phyloP scores from a whole-genome alignment of 2,329 filamentous ascomycete species.

The Stachybotrys elegans region DNA sequence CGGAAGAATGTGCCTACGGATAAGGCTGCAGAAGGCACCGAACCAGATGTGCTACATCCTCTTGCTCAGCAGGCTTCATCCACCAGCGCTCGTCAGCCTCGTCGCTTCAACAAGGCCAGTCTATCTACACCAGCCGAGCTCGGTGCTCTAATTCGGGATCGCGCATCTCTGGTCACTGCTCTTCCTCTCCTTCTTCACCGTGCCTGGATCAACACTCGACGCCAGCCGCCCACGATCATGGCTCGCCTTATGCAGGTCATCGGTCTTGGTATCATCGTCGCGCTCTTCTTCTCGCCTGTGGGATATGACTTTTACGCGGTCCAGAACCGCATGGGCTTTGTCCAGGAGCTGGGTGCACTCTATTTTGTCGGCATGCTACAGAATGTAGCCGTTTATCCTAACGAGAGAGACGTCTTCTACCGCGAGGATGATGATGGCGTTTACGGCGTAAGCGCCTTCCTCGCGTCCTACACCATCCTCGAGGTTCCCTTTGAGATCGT shows the following conservation, averaged over 20 bases:
- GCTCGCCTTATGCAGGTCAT: slow-evolving; percentile 64
- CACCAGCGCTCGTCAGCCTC: slow-evolving; percentile 26
- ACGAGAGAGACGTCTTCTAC: slow-evolving; percentile 71
- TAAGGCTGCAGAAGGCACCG: slow-evolving; percentile 3
- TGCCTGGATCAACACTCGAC: slow-evolving; percentile 62
- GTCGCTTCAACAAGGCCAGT: slow-evolving; percentile 34
- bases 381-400: slow-evolving; percentile 69
- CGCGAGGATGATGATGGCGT: slow-evolving; percentile 69
- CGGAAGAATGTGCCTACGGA: slow-evolving; percentile 16
- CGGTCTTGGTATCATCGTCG: slow-evolving; percentile 56
- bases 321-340: slow-evolving; percentile 68
- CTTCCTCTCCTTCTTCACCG: slow-evolving; percentile 65
- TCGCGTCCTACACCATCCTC: slow-evolving; percentile 63
- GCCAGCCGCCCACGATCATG: slow-evolving; percentile 59
- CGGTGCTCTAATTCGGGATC: slow-evolving; percentile 60
- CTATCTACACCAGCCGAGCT: slow-evolving; percentile 67
- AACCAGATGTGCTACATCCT: no score
- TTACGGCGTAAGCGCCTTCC: slow-evolving; percentile 67
- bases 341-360: slow-evolving; percentile 66
- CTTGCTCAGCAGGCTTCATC: slow-evolving; percentile 8
- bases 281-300: slow-evolving; percentile 68
- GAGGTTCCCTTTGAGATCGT: slow-evolving; percentile 69
- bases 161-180: slow-evolving; percentile 55
- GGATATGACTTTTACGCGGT: slow-evolving; percentile 64
- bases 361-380: slow-evolving; percentile 77